Conservation (phyloP, 208 protist genomes). For the Leishmania braziliensis region DNA sequence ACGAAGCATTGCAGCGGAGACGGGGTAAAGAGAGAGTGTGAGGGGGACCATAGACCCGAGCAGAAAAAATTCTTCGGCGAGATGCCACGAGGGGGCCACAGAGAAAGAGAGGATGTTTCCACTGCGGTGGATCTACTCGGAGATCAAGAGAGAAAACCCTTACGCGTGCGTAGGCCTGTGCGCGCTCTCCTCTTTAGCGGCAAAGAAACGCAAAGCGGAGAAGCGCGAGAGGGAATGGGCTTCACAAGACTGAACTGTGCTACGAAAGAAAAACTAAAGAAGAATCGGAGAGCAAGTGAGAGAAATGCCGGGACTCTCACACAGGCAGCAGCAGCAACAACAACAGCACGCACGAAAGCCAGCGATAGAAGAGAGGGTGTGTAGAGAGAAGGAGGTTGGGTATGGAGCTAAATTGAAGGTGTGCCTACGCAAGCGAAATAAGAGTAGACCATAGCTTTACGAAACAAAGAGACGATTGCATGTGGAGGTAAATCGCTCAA, state of each 20-base stretch:
- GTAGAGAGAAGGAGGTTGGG: neutral
- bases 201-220: neutral
- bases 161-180: neutral
- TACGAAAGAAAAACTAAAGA: slow-evolving; percentile 4
- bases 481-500: neutral
- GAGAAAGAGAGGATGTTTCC: neutral
- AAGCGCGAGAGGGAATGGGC: neutral
- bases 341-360: neutral
- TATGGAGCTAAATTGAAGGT: neutral
- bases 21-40: neutral
- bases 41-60: neutral
- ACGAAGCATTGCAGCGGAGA: slow-evolving; percentile 32
- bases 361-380: neutral
- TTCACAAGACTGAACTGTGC: neutral
- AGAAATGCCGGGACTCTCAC: neutral
- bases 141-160: neutral
- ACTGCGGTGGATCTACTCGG: neutral
- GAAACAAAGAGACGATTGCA: neutral
- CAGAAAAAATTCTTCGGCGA: neutral
- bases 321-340: neutral
- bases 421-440: neutral
- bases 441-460: neutral
- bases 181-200: neutral
- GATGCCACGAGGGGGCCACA: neutral
- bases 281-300: neutral